phyloP scores from a whole-genome alignment of 139 green algal genomes.

The Chloropicon primus region DNA sequence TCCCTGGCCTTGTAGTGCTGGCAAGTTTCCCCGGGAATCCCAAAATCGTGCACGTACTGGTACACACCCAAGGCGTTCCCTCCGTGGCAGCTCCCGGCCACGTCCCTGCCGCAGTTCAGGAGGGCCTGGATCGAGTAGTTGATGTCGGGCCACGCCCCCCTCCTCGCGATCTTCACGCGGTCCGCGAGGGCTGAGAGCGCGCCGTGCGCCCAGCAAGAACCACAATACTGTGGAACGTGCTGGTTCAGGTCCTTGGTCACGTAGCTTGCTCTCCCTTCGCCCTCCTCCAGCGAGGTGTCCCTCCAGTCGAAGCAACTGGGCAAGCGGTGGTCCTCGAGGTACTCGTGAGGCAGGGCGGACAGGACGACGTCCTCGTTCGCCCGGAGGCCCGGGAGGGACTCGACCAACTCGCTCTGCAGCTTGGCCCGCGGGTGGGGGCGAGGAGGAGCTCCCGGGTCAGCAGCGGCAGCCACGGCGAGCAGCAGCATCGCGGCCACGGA shows the following conservation, averaged over 20 bases:
- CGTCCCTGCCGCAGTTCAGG: constrained; percentile 56
- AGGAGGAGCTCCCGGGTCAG: too few species aligned
- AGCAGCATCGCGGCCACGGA: too few species aligned
- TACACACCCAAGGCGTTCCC: constrained; percentile 27
- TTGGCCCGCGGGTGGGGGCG: too few species aligned
- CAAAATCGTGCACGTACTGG: constrained; percentile 26
- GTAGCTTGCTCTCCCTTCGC: too few species aligned
- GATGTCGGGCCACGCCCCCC: constrained; percentile 35
- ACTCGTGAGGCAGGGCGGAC: too few species aligned
- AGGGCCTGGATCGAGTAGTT: constrained; percentile 59
- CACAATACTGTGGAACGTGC: constrained; percentile 49
- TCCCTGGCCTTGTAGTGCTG: constrained; percentile 56
- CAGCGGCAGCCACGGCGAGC: too few species aligned
- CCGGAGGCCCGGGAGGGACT: too few species aligned
- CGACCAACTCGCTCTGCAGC: too few species aligned
- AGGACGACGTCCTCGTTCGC: too few species aligned
- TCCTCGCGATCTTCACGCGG: constrained; percentile 65
- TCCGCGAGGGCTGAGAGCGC: constrained; percentile 58
- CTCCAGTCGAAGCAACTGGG: too few species aligned
- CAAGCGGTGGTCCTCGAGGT: too few species aligned
- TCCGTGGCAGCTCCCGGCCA: constrained; percentile 54
- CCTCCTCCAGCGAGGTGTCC: too few species aligned
- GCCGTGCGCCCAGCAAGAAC: constrained; percentile 69
- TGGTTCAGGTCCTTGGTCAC: constrained; percentile 53
- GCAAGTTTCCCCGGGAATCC: constrained; percentile 77